Percentiles rank a stretch among this genome's conserved stretches.
phyloP scores from a whole-genome alignment of 345 rosid species.

The Euphorbia peplus region DNA sequence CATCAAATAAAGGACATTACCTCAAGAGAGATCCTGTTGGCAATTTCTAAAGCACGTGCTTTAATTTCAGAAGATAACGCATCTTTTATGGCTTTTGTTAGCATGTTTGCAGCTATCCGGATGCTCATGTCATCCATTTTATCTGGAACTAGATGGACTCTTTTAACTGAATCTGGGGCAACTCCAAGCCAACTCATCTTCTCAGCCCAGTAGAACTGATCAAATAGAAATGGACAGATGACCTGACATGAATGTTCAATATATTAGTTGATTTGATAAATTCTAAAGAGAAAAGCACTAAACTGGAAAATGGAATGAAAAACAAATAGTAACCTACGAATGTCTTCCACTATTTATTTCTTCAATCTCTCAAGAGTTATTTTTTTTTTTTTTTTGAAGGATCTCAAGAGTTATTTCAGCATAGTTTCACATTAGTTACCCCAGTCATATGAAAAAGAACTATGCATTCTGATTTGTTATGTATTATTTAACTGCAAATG shows the following conservation, averaged over 20 bases:
- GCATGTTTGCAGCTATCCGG: constrained; percentile 45
- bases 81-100: constrained; percentile 48
- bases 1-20: constrained; percentile 29
- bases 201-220: constrained; percentile 97
- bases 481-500: not conserved
- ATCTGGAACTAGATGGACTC: constrained; percentile 52
- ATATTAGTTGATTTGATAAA: not conserved
- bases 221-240: constrained; percentile 79
- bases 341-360: not conserved
- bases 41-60: constrained; percentile 49
- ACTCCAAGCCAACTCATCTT: constrained; percentile 92
- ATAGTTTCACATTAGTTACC: not conserved
- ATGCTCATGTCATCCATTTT: constrained; percentile 32
- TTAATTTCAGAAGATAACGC: constrained; percentile 53
- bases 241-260: constrained; percentile 43
- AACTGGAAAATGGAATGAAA: not conserved
- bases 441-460: not conserved
- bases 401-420: not conserved
- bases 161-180: constrained; percentile 67
- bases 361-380: not conserved
- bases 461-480: not conserved
- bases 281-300: not conserved
- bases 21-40: constrained; percentile 58
- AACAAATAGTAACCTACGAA: not conserved
- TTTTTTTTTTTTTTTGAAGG: too few species aligned